Percentiles rank a stretch among this genome's conserved stretches.
phyloP scores from a whole-genome alignment of 2,329 filamentous ascomycete genomes.

The Diaporthe sp. region DNA sequence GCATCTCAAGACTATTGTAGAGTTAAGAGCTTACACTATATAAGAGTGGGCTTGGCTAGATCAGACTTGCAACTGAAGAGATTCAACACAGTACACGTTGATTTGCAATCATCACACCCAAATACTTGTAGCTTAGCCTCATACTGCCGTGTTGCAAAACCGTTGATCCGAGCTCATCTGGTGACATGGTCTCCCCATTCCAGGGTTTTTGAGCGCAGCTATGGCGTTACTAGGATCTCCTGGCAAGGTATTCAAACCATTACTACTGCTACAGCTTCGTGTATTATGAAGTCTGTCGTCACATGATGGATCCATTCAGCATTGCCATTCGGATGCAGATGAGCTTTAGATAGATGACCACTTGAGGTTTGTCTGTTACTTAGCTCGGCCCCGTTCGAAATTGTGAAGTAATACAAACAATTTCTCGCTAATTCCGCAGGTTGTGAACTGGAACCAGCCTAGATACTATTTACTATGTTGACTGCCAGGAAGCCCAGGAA shows the following conservation, averaged over 20 bases:
- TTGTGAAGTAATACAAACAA: background rate
- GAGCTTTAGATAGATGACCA: background rate
- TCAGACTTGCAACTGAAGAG: background rate
- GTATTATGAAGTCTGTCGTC: background rate
- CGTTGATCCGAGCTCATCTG: background rate
- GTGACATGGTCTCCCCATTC: background rate
- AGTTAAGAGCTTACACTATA: background rate
- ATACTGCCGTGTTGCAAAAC: background rate
- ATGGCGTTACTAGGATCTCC: background rate
- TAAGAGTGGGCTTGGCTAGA: background rate
- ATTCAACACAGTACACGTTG: background rate
- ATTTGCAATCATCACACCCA: background rate
- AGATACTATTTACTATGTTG: background rate
- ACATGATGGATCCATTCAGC: background rate
- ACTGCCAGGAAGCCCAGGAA: background rate
- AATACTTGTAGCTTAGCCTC: background rate
- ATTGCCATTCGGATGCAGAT: background rate
- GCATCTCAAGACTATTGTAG: background rate
- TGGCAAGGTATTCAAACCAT: too few species aligned
- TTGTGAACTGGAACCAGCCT: background rate
- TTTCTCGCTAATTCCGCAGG: too few species aligned
- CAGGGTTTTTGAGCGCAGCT: background rate
- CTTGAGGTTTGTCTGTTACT: background rate
- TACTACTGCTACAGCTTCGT: background rate
- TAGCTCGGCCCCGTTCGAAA: accelerated